Conservation (phyloP, 2,329 filamentous ascomycete genomes). For the Botrytis galanthina region DNA sequence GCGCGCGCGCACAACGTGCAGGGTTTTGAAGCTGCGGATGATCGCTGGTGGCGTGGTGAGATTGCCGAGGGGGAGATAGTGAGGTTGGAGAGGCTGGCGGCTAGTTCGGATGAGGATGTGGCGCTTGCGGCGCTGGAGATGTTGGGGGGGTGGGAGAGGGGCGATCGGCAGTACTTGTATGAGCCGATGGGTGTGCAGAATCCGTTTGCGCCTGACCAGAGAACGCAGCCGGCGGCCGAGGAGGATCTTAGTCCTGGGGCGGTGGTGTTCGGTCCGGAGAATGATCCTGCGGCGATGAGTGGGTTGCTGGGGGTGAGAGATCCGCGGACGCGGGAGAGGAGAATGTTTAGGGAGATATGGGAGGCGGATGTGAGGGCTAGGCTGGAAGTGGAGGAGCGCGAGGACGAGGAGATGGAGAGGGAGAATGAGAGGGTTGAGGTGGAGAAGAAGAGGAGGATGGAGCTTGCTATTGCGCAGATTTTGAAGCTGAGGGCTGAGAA, state of each 20-base stretch:
- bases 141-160: neutral
- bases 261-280: no score
- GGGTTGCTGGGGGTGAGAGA: no score
- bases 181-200: neutral
- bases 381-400: neutral
- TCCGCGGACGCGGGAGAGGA: neutral
- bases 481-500: neutral
- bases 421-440: rapidly evolving
- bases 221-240: rapidly evolving
- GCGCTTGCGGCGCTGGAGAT: rapidly evolving
- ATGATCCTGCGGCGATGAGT: no score
- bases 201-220: rapidly evolving
- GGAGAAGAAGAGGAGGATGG: neutral
- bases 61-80: neutral
- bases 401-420: neutral
- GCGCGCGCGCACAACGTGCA: rapidly evolving
- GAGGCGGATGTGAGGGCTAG: no score
- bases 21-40: neutral
- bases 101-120: neutral
- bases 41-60: neutral
- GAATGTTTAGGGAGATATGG: neutral
- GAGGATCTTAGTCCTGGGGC: neutral
- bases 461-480: neutral
- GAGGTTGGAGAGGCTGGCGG: rapidly evolving
- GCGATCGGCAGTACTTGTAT: neutral